Evolutionary conservation across 1,284 basidiomycete genomes (phyloP).

Genomic region (Anthracocystis panici-leucophaei): DNA sequence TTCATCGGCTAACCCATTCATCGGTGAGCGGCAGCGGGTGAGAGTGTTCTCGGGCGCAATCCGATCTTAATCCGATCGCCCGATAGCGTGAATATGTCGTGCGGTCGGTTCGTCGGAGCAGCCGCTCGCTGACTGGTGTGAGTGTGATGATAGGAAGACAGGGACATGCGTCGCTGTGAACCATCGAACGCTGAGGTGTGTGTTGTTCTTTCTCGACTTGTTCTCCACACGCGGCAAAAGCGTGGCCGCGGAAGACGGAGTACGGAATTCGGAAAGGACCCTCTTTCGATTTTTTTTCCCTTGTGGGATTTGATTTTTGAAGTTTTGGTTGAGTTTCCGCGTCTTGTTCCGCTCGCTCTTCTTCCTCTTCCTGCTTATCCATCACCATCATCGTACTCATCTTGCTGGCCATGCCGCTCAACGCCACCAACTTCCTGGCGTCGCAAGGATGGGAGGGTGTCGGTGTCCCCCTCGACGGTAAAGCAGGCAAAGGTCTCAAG

Average conservation of each 20-base stretch:
- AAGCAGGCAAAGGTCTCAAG: slow-evolving; percentile 63
- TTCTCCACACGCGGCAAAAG: slow-evolving; percentile 9
- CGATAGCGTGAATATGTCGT: too few relatives aligned
- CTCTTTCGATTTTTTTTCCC: slow-evolving; percentile 3
- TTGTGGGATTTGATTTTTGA: slow-evolving; percentile 5
- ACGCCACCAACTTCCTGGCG: slow-evolving; percentile 58
- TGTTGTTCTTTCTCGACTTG: slow-evolving; percentile 13
- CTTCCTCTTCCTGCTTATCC: neutral
- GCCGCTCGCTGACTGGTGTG: slow-evolving; percentile 5
- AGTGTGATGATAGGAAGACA: neutral
- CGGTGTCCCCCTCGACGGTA: slow-evolving; percentile 65
- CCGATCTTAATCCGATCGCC: neutral
- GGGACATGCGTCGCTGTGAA: neutral
- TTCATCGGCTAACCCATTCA: neutral
- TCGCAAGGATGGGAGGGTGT: slow-evolving; percentile 66
- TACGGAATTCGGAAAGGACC: slow-evolving; percentile 13
- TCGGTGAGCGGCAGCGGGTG: neutral
- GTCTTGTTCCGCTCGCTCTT: too few relatives aligned
- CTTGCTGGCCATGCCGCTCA: slow-evolving; percentile 58
- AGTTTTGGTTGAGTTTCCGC: too few relatives aligned
- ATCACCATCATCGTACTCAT: neutral
- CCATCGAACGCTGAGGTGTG: neutral
- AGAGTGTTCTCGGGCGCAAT: neutral
- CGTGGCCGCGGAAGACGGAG: neutral
- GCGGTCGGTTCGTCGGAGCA: neutral